Percentiles rank a stretch among this genome's conserved stretches.
Conservation (phyloP, 2,329 filamentous ascomycete genomes). For the Zymoseptoria passerinii region DNA sequence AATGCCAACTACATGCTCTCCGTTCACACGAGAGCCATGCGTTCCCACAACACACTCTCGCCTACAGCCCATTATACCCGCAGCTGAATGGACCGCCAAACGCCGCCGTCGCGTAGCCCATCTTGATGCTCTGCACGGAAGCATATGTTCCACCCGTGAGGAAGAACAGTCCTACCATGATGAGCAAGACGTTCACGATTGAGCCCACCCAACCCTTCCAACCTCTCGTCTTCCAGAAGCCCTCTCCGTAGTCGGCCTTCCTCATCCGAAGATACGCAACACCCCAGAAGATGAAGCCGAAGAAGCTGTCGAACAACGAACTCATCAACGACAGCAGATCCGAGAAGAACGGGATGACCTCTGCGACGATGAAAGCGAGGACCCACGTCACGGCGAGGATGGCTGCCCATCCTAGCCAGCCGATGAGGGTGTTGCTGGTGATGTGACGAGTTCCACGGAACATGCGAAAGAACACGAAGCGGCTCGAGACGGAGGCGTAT, state of each 20-base stretch:
- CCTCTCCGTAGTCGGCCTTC: constrained; percentile 50
- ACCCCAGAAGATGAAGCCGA: constrained; percentile 93
- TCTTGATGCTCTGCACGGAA: constrained; percentile 61
- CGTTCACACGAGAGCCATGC: neutral
- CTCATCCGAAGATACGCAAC: constrained; percentile 73
- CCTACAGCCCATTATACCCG: constrained; percentile 49
- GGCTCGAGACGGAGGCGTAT: constrained; percentile 81
- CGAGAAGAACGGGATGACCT: constrained; percentile 89
- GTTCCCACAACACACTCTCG: neutral
- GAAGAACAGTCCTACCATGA: constrained; percentile 70
- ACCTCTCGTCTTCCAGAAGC: constrained; percentile 47
- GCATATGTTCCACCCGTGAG: constrained; percentile 73
- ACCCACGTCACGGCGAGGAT: constrained; percentile 73
- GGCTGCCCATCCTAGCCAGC: constrained; percentile 69
- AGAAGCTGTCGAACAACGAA: constrained; percentile 87
- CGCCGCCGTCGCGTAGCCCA: constrained; percentile 56
- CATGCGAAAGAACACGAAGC: constrained; percentile 85
- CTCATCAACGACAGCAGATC: constrained; percentile 67
- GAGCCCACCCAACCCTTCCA: constrained; percentile 47
- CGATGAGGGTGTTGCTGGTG: constrained; percentile 68
- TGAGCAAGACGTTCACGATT: constrained; percentile 64
- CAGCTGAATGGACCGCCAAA: constrained; percentile 72
- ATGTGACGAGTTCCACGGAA: constrained; percentile 75
- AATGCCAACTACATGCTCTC: neutral
- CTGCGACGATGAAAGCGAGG: constrained; percentile 83